Percentiles rank a stretch among this genome's conserved stretches.
Conservation (phyloP, 2,329 filamentous ascomycete species). For the Cladobotryum mycophilum region DNA sequence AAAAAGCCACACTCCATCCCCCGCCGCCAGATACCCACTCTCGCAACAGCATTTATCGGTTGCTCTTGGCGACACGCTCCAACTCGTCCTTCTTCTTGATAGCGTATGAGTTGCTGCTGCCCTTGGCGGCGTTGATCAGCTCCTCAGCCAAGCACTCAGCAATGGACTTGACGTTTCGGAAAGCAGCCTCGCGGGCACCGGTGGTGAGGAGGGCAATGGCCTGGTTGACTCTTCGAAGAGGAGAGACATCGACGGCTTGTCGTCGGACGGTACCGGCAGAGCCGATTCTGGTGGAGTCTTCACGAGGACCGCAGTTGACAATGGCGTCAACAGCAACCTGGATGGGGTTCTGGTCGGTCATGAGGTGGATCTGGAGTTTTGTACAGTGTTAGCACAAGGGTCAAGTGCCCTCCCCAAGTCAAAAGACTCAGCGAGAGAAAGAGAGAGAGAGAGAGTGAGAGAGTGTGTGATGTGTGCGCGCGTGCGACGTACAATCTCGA, state of each 20-base stretch:
- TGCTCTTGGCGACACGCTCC: constrained; percentile 99
- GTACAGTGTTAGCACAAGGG: constrained; percentile 21
- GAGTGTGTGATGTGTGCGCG: neutral
- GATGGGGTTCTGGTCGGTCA: constrained; percentile 99
- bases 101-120: constrained; percentile 99
- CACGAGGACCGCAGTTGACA: constrained; percentile 99
- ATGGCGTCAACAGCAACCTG: constrained; percentile 99
- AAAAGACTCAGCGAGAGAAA: neutral
- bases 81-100: constrained; percentile 99
- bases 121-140: constrained; percentile 99
- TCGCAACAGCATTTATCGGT: constrained; percentile 72
- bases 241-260: constrained; percentile 99
- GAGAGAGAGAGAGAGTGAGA: neutral
- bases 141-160: constrained; percentile 99
- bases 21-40: constrained; percentile 19
- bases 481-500: constrained; percentile 84
- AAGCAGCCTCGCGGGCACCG: constrained; percentile 95
- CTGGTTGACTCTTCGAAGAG: constrained; percentile 99
- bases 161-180: constrained; percentile 99
- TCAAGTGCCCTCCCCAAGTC: neutral
- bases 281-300: constrained; percentile 99
- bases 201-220: constrained; percentile 98
- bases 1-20: constrained; percentile 33
- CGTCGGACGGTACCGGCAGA: constrained; percentile 99
- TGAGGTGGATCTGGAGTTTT: constrained; percentile 82